These are phyloP conservation scores for Phytophthora aleatoria DNA, from an alignment of 352 stramenopile species.

Conservation along the genomic window DNA sequence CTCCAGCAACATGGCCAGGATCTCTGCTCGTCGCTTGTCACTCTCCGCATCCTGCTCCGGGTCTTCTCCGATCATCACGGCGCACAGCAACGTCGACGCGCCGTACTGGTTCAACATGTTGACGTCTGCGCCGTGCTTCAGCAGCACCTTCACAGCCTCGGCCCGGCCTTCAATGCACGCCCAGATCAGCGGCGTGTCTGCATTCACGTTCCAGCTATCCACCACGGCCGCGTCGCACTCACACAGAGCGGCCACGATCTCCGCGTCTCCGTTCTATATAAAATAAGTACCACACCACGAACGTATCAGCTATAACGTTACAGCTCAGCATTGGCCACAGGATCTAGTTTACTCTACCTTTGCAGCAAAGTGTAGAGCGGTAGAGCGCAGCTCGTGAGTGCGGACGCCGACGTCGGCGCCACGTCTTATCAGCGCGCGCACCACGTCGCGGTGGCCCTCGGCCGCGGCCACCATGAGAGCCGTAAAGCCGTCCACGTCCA, in stretches of 20 bases:
- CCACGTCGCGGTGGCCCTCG: conserved; percentile 67
- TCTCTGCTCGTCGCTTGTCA: conserved; percentile 56
- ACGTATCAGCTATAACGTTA: conserved; percentile 4
- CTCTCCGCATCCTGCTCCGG: conserved; percentile 51
- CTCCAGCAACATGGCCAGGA: conserved; percentile 60
- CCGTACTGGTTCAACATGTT: conserved; percentile 76
- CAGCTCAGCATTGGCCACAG: not conserved
- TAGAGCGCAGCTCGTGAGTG: conserved; percentile 78
- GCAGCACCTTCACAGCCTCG: conserved; percentile 69
- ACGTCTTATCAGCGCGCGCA: conserved; percentile 56
- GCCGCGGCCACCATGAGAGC: conserved; percentile 84
- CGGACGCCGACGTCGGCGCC: conserved; percentile 65
- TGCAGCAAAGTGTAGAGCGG: conserved; percentile 78
- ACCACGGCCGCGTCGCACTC: conserved; percentile 55
- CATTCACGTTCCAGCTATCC: conserved; percentile 76
- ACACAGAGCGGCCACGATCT: conserved; percentile 77
- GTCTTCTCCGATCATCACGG: conserved; percentile 82
- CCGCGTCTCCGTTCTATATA: conserved; percentile 59
- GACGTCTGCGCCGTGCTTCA: conserved; percentile 64
- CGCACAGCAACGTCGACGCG: conserved; percentile 73
- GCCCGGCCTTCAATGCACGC: conserved; percentile 78
- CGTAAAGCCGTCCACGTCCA: conserved; percentile 86
- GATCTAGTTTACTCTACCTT: conserved; percentile 55
- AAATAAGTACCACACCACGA: not conserved
- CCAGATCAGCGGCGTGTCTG: conserved; percentile 82